Conservation (phyloP, 2,329 filamentous ascomycete species). For the Ascochyta lentis region DNA sequence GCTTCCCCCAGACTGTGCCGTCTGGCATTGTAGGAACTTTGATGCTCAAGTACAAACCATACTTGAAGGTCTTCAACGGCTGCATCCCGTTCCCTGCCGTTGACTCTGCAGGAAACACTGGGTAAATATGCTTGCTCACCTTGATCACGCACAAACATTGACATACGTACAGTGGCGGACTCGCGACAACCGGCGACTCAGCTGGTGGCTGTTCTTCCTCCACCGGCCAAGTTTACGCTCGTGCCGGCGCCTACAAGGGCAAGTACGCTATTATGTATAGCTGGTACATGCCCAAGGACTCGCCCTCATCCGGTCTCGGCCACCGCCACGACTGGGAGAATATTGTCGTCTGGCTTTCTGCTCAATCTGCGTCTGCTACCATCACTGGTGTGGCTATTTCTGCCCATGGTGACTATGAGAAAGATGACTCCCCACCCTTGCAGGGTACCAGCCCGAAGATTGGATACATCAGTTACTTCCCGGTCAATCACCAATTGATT, state of each 20-base stretch:
- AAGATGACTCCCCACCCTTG: constrained; percentile 41
- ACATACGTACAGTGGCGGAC: constrained; percentile 50
- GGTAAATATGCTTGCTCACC: constrained; percentile 49
- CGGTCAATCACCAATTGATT: constrained; percentile 56
- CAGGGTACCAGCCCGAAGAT: constrained; percentile 55
- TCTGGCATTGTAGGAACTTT: constrained; percentile 54
- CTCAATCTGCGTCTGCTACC: constrained; percentile 48
- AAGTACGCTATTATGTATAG: constrained; percentile 60
- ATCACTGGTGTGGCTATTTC: constrained; percentile 60
- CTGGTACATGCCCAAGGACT: constrained; percentile 61
- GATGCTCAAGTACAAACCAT: constrained; percentile 64
- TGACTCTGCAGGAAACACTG: constrained; percentile 63
- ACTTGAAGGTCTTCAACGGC: constrained; percentile 62
- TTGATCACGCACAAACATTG: background rate
- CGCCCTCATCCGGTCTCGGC: constrained; percentile 53
- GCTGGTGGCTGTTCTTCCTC: constrained; percentile 52
- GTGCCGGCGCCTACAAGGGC: constrained; percentile 51
- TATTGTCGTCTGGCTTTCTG: constrained; percentile 60
- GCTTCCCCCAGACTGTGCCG: constrained; percentile 62
- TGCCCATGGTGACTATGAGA: constrained; percentile 59
- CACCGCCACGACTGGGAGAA: constrained; percentile 65
- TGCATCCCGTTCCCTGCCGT: constrained; percentile 70
- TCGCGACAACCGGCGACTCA: constrained; percentile 50
- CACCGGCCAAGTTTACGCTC: constrained; percentile 60
- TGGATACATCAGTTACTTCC: constrained; percentile 58